phyloP scores from a whole-genome alignment of 2,329 filamentous ascomycete genomes.

The Penicillium sp. region DNA sequence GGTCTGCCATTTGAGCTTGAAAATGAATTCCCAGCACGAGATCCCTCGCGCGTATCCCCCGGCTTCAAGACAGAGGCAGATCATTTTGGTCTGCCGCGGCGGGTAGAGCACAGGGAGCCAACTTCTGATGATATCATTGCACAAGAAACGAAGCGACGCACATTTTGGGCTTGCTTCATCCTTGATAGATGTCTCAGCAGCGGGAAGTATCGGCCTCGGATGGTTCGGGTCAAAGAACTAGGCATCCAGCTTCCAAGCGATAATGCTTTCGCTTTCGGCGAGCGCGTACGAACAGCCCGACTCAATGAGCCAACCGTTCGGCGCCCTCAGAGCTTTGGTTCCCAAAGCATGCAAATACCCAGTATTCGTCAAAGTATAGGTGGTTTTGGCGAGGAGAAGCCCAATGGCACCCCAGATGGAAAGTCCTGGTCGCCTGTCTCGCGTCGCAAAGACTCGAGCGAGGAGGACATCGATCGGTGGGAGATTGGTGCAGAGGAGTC shows the following conservation, averaged over 20 bases:
- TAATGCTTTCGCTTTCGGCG: conserved; percentile 55
- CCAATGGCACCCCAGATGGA: conserved; percentile 33
- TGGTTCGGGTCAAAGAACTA: conserved; percentile 52
- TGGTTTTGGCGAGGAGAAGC: conserved; percentile 39
- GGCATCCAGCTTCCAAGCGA: conserved; percentile 58
- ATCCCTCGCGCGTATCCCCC: conserved; percentile 40
- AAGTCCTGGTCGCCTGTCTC: conserved; percentile 43
- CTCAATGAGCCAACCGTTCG: conserved; percentile 46
- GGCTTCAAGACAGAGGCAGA: conserved; percentile 39
- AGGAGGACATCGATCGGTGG: conserved; percentile 51
- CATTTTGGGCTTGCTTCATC: conserved; percentile 60
- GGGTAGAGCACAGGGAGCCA: conserved; percentile 37
- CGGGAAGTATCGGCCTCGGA: conserved; percentile 55
- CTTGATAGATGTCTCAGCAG: conserved; percentile 57
- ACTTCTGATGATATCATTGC: conserved; percentile 51
- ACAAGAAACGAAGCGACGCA: conserved; percentile 55
- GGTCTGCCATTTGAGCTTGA: conserved; percentile 48
- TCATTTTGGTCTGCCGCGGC: conserved; percentile 38
- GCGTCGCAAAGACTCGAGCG: conserved; percentile 39
- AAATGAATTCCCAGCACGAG: conserved; percentile 49
- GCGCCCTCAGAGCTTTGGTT: conserved; percentile 41
- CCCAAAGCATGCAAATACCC: conserved; percentile 44
- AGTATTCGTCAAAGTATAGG: conserved; percentile 43
- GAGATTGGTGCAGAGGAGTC: conserved; percentile 55
- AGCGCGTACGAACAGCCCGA: conserved; percentile 53